Conservation (phyloP, 768 basidiomycete genomes). For the Leucosporidium yakuticum region DNA sequence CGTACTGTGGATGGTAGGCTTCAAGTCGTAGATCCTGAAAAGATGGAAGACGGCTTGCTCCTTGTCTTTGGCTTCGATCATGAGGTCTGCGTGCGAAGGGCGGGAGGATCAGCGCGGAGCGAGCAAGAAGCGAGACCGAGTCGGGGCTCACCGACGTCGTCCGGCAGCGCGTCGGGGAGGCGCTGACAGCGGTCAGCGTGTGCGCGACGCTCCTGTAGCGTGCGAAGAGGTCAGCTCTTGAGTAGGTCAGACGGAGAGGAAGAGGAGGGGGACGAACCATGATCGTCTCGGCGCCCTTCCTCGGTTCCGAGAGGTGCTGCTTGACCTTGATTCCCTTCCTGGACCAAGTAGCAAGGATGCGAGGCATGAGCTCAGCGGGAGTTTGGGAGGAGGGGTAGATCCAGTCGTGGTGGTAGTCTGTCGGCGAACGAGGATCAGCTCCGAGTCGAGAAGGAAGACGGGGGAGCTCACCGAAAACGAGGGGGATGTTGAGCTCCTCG, state of each 20-base stretch:
- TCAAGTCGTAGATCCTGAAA: conserved; percentile 66
- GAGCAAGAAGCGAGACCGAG: background rate
- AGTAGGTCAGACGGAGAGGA: background rate
- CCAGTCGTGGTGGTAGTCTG: conserved; percentile 75
- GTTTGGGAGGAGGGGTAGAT: conserved; percentile 52
- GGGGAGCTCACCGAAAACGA: conserved; percentile 54
- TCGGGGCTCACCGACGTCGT: conserved; percentile 42
- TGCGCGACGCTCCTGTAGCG: conserved; percentile 58
- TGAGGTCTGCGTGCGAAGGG: conserved; percentile 31
- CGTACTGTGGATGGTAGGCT: conserved; percentile 55
- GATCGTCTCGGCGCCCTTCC: conserved; percentile 70
- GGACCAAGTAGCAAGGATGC: conserved; percentile 66
- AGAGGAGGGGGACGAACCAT: conserved; percentile 48
- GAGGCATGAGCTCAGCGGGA: conserved; percentile 61
- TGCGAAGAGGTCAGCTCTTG: background rate
- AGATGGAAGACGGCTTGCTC: conserved; percentile 88
- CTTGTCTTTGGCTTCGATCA: conserved; percentile 67
- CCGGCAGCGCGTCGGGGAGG: conserved; percentile 53
- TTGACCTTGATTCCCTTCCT: conserved; percentile 76
- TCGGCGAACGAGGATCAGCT: background rate
- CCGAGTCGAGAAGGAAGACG: background rate
- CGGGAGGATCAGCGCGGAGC: background rate
- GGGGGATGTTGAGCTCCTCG: conserved; percentile 69
- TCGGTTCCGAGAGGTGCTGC: conserved; percentile 85
- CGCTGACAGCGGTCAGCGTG: conserved; percentile 74